These are phyloP conservation scores for Apiospora pterosperma DNA, from an alignment of 2,329 filamentous ascomycete species.

Conservation along the genomic window DNA sequence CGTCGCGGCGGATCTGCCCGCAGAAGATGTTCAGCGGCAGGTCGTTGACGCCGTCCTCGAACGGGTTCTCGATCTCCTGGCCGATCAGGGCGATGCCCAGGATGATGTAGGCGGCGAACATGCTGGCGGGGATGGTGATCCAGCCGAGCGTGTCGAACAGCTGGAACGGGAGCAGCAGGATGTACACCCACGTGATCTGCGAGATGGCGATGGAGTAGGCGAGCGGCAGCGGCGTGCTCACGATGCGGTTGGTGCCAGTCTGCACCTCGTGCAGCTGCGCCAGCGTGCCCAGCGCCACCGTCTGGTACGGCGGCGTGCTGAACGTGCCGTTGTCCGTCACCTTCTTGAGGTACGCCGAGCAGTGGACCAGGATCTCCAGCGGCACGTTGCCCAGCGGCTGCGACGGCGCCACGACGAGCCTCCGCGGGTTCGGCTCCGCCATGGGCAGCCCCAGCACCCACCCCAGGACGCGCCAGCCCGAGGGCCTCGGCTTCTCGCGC, in stretches of 20 bases:
- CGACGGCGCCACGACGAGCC: conserved; percentile 68
- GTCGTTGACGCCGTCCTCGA: conserved; percentile 81
- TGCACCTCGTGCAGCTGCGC: conserved; percentile 68
- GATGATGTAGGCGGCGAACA: conserved; percentile 76
- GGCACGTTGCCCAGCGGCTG: conserved; percentile 77
- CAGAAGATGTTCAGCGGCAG: conserved; percentile 75
- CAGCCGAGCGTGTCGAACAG: conserved; percentile 61
- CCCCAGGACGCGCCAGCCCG: conserved; percentile 60
- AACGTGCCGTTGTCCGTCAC: conserved; percentile 55
- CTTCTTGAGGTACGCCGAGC: conserved; percentile 65
- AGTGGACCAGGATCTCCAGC: conserved; percentile 72
- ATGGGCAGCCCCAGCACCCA: conserved; percentile 75
- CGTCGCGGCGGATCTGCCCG: conserved; percentile 69
- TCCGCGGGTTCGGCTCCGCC: conserved; percentile 74
- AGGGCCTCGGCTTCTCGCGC: conserved; percentile 36
- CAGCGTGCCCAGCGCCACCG: conserved; percentile 53
- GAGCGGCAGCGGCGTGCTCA: conserved; percentile 77
- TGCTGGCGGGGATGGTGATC: conserved; percentile 74
- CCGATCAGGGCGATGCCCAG: conserved; percentile 72
- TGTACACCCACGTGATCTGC: conserved; percentile 84
- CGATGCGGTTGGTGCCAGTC: conserved; percentile 70
- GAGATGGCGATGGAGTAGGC: conserved; percentile 83
- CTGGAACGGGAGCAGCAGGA: conserved; percentile 79
- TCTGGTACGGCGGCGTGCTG: conserved; percentile 55
- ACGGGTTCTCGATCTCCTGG: conserved; percentile 81